Evolutionary conservation across 306 rosid genomes (phyloP).

Genomic region (Prinsepia uniflora): DNA sequence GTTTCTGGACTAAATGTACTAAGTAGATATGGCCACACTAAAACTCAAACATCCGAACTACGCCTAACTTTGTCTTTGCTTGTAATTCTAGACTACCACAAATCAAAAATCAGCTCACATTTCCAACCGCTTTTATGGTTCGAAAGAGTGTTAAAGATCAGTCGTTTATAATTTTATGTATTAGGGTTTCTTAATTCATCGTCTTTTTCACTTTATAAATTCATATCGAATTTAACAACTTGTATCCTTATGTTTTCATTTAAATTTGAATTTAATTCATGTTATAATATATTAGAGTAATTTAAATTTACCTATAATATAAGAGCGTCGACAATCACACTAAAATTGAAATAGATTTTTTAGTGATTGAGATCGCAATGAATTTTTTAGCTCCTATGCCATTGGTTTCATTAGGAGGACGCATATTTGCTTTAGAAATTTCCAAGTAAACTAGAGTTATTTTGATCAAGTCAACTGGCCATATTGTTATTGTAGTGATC

Average conservation of each 20-base stretch:
- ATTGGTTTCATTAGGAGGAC: background rate
- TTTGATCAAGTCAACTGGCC: conserved; percentile 25
- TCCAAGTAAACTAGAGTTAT: background rate
- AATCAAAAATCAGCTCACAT: conserved; percentile 33
- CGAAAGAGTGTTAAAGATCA: too few species aligned
- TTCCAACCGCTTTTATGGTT: conserved; percentile 25
- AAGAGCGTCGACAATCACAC: too few species aligned
- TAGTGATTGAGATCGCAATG: too few species aligned
- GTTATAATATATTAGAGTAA: too few species aligned
- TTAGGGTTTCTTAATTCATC: background rate
- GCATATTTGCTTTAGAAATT: conserved; percentile 13
- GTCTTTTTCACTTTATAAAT: background rate
- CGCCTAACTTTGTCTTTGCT: conserved; percentile 36
- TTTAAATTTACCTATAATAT: too few species aligned
- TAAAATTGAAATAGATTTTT: too few species aligned
- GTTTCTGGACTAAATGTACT: background rate
- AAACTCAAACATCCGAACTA: conserved; percentile 36
- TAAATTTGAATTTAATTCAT: too few species aligned
- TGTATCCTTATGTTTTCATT: too few species aligned
- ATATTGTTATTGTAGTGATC: conserved; percentile 20
- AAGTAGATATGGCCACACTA: conserved; percentile 9
- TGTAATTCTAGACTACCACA: conserved; percentile 25
- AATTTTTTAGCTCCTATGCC: background rate
- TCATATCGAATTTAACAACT: background rate
- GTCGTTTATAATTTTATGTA: too few species aligned